Evolutionary conservation across 345 rosid genomes (phyloP).

Genomic region (Eutrema yunnanense): DNA sequence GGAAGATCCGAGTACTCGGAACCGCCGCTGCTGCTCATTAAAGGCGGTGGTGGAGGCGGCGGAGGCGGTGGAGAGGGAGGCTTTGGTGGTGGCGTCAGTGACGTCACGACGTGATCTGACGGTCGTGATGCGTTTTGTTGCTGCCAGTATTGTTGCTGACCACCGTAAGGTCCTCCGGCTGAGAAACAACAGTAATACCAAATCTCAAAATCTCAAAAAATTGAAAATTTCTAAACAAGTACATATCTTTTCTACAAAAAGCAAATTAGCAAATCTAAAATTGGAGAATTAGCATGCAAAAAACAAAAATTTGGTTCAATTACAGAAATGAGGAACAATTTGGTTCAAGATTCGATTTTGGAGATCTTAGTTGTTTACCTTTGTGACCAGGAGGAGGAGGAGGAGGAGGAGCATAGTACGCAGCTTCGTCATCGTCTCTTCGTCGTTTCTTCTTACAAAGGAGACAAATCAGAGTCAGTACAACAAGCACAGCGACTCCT

Average conservation of each 20-base stretch:
- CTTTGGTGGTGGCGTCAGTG: constrained; percentile 36
- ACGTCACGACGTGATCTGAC: constrained; percentile 29
- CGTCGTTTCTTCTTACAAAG: constrained; percentile 54
- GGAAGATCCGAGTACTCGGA: constrained; percentile 62
- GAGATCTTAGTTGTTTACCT: constrained; percentile 4
- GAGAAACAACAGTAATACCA: background rate
- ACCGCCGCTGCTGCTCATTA: constrained; percentile 57
- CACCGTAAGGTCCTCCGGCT: constrained; percentile 55
- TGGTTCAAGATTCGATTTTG: background rate
- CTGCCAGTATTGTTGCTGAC: constrained; percentile 62
- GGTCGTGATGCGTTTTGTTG: constrained; percentile 55
- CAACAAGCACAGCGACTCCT: constrained; percentile 42
- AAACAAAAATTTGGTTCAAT: background rate
- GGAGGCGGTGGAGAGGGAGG: constrained; percentile 38
- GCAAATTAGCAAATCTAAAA: background rate
- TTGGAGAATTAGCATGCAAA: background rate
- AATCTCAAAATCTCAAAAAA: background rate
- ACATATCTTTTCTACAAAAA: background rate
- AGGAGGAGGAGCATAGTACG: constrained; percentile 50
- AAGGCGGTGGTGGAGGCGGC: constrained; percentile 37
- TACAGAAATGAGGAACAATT: background rate
- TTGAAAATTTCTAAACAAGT: background rate
- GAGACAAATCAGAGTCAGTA: constrained; percentile 43
- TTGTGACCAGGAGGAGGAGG: constrained; percentile 28
- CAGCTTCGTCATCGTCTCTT: constrained; percentile 35